A percentile compares a stretch with the other conserved stretches of the same genome.
Evolutionary conservation across 495 filamentous ascomycete species (phyloP).

Genomic region (Podospora comata): DNA sequence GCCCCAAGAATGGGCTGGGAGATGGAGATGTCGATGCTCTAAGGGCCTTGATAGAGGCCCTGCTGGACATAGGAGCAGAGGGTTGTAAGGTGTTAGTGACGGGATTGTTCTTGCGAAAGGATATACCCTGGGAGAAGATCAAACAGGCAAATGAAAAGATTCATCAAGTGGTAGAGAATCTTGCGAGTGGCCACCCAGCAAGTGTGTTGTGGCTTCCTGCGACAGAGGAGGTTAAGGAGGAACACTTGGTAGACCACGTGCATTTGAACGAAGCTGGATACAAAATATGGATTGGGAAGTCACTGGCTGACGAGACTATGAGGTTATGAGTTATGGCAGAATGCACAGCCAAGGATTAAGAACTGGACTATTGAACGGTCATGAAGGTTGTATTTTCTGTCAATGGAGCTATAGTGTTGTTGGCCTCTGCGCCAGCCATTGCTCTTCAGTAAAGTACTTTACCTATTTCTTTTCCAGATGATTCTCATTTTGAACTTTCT

Average conservation of each 20-base stretch:
- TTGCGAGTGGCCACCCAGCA: constrained; percentile 11
- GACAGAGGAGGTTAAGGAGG: constrained; percentile 11
- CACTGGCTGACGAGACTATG: constrained; percentile 9
- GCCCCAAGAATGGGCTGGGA: constrained; percentile 37
- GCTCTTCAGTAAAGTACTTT: too few relatives aligned
- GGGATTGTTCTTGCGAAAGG: constrained; percentile 20
- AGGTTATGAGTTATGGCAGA: background rate
- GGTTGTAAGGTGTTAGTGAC: constrained; percentile 21
- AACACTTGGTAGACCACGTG: constrained; percentile 34
- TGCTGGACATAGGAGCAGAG: constrained; percentile 15
- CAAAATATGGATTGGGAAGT: constrained; percentile 21
- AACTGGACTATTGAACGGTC: background rate
- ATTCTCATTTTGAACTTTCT: too few relatives aligned
- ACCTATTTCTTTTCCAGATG: background rate
- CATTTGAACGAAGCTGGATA: constrained; percentile 34
- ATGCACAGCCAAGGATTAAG: too few relatives aligned
- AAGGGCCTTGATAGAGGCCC: constrained; percentile 25
- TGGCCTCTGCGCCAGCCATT: too few relatives aligned
- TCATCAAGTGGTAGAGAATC: constrained; percentile 2
- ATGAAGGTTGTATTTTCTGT: too few relatives aligned
- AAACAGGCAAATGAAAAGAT: constrained; percentile 21
- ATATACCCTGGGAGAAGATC: constrained; percentile 14
- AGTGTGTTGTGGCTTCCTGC: constrained; percentile 17
- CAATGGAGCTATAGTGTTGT: too few relatives aligned
- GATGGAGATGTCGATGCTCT: constrained; percentile 20